Conservation (phyloP, 306 rosid genomes). For the Lablab purpureus region DNA sequence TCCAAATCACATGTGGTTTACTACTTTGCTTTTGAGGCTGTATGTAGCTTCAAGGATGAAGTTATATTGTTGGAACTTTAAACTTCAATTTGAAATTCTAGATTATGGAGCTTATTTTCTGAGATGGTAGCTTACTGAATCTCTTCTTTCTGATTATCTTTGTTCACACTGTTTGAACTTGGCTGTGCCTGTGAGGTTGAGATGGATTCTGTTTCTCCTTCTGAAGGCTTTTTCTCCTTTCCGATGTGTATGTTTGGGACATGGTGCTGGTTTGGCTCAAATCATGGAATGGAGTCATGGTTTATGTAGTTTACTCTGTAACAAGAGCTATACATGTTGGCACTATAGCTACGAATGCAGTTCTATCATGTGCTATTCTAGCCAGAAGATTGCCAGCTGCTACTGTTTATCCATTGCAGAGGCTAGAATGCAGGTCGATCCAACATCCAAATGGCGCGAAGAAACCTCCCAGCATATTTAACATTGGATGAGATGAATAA, state of each 20-base stretch:
- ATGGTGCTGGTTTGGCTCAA: constrained; percentile 3
- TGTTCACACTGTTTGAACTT: neutral
- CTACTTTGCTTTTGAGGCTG: constrained; percentile 18
- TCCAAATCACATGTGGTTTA: constrained; percentile 18
- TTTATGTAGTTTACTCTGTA: neutral
- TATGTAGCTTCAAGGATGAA: constrained; percentile 37
- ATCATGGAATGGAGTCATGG: constrained; percentile 10
- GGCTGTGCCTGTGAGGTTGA: constrained; percentile 3
- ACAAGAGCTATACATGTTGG: neutral
- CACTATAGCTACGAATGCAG: constrained; percentile 10
- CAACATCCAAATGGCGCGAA: neutral
- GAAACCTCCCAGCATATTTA: neutral
- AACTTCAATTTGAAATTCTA: constrained; percentile 24
- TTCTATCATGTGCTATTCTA: neutral
- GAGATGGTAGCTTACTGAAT: neutral
- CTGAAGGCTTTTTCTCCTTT: neutral
- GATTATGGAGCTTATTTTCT: constrained; percentile 4
- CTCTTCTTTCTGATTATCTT: neutral
- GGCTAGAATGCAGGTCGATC: neutral
- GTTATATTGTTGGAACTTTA: constrained; percentile 3
- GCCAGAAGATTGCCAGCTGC: neutral
- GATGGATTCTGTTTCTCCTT: constrained; percentile 14
- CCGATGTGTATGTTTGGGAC: neutral
- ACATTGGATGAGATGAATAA: neutral
- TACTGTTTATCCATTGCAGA: constrained; percentile 3